These are phyloP conservation scores for Yamadazyma siamensis DNA, from an alignment of 1,139 yeast genomes.

Conservation along the genomic window DNA sequence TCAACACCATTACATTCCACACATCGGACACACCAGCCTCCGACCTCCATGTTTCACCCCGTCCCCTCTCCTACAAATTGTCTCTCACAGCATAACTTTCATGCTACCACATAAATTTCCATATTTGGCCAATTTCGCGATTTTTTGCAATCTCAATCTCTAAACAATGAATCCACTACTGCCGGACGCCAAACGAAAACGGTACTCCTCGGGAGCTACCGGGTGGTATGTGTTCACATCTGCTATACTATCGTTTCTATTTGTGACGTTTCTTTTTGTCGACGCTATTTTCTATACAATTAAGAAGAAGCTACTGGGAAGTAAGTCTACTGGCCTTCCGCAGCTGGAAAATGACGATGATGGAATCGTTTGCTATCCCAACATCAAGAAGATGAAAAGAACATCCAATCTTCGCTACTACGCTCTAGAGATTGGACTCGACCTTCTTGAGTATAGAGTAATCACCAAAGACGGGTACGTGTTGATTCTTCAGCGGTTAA, in stretches of 20 bases:
- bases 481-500: slow-evolving; percentile 59
- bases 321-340: slow-evolving; percentile 10
- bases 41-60: too few relatives aligned
- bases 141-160: too few relatives aligned
- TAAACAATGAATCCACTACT: too few relatives aligned
- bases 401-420: slow-evolving; percentile 54
- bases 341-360: slow-evolving; percentile 18
- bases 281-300: slow-evolving; percentile 29
- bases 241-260: slow-evolving; percentile 26
- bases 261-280: slow-evolving; percentile 20
- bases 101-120: too few relatives aligned
- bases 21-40: too few relatives aligned
- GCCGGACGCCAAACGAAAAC: slow-evolving; percentile 18
- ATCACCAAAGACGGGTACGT: slow-evolving; percentile 80
- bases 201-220: slow-evolving; percentile 17
- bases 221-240: slow-evolving; percentile 23
- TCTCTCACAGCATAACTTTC: too few relatives aligned
- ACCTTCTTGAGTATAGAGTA: slow-evolving; percentile 55
- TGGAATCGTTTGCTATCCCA: slow-evolving; percentile 23
- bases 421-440: slow-evolving; percentile 56
- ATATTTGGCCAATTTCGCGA: too few relatives aligned
- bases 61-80: too few relatives aligned
- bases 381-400: slow-evolving; percentile 26
- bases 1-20: too few relatives aligned
- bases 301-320: slow-evolving; percentile 21